Conservation (phyloP, 257 asterid genomes). For the Rehmannia glutinosa region DNA sequence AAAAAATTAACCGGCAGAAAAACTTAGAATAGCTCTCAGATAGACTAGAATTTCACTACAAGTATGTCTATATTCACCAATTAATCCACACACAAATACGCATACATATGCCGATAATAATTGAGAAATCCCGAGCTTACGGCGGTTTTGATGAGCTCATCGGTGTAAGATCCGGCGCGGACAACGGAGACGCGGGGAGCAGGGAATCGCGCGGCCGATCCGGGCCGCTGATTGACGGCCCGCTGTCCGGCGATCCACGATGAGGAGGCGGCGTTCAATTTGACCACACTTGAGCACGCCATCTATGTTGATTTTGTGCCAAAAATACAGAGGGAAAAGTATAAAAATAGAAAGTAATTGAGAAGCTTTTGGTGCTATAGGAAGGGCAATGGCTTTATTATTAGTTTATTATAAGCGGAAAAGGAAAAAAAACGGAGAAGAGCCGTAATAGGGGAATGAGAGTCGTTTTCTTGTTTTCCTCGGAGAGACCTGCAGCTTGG, state of each 20-base stretch:
- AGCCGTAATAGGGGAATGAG: too few species aligned
- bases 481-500: neutral
- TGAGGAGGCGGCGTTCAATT: constrained; percentile 65
- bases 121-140: constrained; percentile 33
- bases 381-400: neutral
- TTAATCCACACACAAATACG: neutral
- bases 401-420: neutral
- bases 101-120: neutral
- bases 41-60: neutral
- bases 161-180: constrained; percentile 89
- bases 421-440: too few species aligned
- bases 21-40: neutral
- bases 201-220: constrained; percentile 46
- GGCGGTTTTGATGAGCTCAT: constrained; percentile 90
- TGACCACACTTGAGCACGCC: constrained; percentile 71
- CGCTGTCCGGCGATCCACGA: constrained; percentile 73
- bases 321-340: neutral
- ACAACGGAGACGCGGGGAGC: constrained; percentile 56
- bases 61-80: neutral
- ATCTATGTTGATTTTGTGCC: constrained; percentile 10
- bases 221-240: constrained; percentile 40
- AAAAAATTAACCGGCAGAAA: neutral
- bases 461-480: constrained; percentile 1
- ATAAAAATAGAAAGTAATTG: neutral
- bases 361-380: neutral